These are phyloP conservation scores for Rosa chinensis DNA, from an alignment of 306 rosid species.

Conservation along the genomic window DNA sequence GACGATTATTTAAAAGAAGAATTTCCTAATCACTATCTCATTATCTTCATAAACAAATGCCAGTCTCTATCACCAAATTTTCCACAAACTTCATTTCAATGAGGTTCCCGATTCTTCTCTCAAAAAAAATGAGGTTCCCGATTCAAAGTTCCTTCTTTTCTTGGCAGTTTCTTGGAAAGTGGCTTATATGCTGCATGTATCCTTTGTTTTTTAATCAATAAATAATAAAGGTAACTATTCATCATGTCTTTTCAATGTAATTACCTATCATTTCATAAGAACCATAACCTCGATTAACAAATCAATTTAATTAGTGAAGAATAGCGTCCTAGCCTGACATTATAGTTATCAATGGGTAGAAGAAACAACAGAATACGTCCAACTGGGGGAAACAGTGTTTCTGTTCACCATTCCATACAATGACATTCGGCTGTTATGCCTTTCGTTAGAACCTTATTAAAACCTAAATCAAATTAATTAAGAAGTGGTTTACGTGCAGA, in stretches of 20 bases:
- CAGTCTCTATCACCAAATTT: conserved; percentile 34
- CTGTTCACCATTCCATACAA: neutral
- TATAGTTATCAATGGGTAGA: neutral
- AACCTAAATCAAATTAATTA: neutral
- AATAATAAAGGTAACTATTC: conserved; percentile 22
- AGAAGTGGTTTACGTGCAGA: neutral
- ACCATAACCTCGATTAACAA: conserved; percentile 11
- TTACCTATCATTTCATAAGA: conserved; percentile 34
- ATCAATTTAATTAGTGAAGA: neutral
- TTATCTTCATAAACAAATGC: conserved; percentile 22
- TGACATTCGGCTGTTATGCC: conserved; percentile 9
- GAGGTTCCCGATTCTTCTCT: conserved; percentile 38
- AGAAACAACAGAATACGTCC: conserved; percentile 6
- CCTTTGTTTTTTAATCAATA: conserved; percentile 11
- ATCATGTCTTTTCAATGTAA: conserved; percentile 41
- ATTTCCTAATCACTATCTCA: conserved; percentile 16
- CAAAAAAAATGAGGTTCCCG: conserved; percentile 36
- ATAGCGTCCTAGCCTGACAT: neutral
- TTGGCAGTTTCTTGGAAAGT: conserved; percentile 38
- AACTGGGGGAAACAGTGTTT: neutral
- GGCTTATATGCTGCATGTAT: conserved; percentile 13
- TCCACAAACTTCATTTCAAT: conserved; percentile 5
- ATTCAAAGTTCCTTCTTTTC: conserved; percentile 8
- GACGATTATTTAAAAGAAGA: conserved; percentile 1
- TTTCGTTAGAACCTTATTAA: neutral